phyloP scores from a whole-genome alignment of 2,329 filamentous ascomycete genomes.

The Claviceps purpurea region DNA sequence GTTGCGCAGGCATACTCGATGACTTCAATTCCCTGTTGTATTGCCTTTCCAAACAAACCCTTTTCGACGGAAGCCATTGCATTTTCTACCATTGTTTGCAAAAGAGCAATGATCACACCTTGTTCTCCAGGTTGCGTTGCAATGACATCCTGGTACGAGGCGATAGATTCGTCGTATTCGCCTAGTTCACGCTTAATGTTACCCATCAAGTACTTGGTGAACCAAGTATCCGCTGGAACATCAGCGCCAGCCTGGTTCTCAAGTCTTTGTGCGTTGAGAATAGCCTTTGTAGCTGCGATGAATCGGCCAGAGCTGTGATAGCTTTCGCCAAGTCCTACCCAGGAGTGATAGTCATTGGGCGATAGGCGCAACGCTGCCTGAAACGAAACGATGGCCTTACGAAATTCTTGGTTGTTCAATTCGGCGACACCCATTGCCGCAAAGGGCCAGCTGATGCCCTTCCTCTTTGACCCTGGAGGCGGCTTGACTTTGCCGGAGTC shows the following conservation, averaged over 20 bases:
- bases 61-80: slow-evolving; percentile 65
- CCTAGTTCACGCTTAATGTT: slow-evolving; percentile 89
- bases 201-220: slow-evolving; percentile 90
- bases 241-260: slow-evolving; percentile 43
- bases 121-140: slow-evolving; percentile 57
- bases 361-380: slow-evolving; percentile 75
- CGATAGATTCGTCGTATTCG: slow-evolving; percentile 73
- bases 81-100: slow-evolving; percentile 79
- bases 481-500: slow-evolving; percentile 90
- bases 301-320: slow-evolving; percentile 91
- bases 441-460: slow-evolving; percentile 90
- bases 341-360: slow-evolving; percentile 84
- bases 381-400: slow-evolving; percentile 81
- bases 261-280: slow-evolving; percentile 68
- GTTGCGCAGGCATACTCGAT: slow-evolving; percentile 55
- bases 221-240: slow-evolving; percentile 65
- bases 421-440: slow-evolving; percentile 88
- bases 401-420: slow-evolving; percentile 84
- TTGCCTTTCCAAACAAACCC: slow-evolving; percentile 74
- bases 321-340: slow-evolving; percentile 92
- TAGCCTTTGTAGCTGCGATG: slow-evolving; percentile 85
- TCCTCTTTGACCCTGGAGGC: slow-evolving; percentile 82
- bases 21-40: slow-evolving; percentile 54
- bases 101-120: slow-evolving; percentile 73
- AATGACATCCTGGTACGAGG: slow-evolving; percentile 63